Base-by-base conservation (phyloP, 257 asterid genomes). In the Lithospermum erythrorhizon region DNA sequence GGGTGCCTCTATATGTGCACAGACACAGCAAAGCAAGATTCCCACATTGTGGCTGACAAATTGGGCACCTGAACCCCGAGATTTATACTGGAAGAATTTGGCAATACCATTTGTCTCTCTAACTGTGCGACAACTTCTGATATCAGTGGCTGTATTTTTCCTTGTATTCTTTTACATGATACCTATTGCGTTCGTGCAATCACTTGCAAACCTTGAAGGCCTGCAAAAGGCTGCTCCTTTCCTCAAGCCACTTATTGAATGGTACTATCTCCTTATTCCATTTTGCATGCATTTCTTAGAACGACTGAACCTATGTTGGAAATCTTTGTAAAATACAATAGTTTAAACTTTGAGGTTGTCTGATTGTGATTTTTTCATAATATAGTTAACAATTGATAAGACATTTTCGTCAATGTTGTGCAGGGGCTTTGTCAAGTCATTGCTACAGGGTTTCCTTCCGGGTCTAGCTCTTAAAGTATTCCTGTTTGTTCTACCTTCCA, bases 41-140 rank as follows among this genome's bases (percentile, higher is more conserved):
- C 99, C 99, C 16, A 89, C 95, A 6, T 63, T 76, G 54, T 93
- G 96, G 97, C 65, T 89, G 68, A 89, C 97, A 48, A 74, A 79
- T 70, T 86, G 94, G 97, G 99, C 99, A 29, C 97, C 99, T 4
- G 99, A 93, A 70, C 99, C 99, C 51, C 91, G 94, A 29, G 99
- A 93, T 63, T 78, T 93, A 19, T 93, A 83, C 78, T 93, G 99
- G 99, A 70, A 59, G 71, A 93, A 93, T 74, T 75, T 93, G 64
- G 77, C 93, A 9, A 82, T 93, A 68, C 91, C 99, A 1, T 93
- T 89, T 67, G 74, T 93, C 37, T 93, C 97, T 53, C 89, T 81
- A 21, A 84, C 79, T 68, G 72, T 93, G 32, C 81, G 99, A 63
- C 89, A 73, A 65, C 87, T 83, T 2, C 61, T 86, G 69, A 87